Evolutionary conservation across 1,284 basidiomycete species (phyloP), one percentile per base, ranked within the genome.

Genomic region (Papiliotrema fonsecae): DNA sequence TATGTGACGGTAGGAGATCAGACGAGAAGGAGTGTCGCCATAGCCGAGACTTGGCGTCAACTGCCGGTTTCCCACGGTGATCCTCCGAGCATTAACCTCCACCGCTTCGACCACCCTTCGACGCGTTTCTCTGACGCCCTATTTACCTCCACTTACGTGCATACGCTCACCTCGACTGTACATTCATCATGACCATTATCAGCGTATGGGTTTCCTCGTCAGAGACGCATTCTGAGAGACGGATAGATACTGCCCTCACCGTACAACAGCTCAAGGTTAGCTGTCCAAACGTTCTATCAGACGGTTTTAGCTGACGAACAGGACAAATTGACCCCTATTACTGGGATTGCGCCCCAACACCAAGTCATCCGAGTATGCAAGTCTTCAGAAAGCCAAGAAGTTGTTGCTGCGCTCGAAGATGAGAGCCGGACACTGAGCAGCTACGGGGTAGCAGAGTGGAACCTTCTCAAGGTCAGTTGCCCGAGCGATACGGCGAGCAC

Each of bases 261-360:
- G 77, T 94, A 49, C 77, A 77, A 27, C 80, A 86, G 60, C 82
- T 94, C 60, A 93, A 93, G 81, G 88, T 88, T 47, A 51, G 55
- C 32, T 59, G 11, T 5, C 10, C 18, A 3, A 6, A 5, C 25
- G 13, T 14, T 37, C 44, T 4, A 18, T 35, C 14, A 24, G 36
- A 36, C 32, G 31, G 24, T 21, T 13, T 42, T 18, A 36, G 18
- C 24, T 41, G 28, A 45, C 16, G 16, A 16, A 27, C 66, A 94
- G 87, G 78, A 77, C 55, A 94, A 90, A 61, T 81, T 97, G 24
- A 88, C 92, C 65, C 79, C 84, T 42, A 82, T 97, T 64, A 96
- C 92, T n/a, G 93, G 93, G 16, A 86, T 97, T 47, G 82, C 87
- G 1, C 78, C 80, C 4, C 76, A 76, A 47, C 83, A 84, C 56